Evolutionary conservation across 2,329 filamentous ascomycete genomes (phyloP).

Genomic region (Alternaria alternata): DNA sequence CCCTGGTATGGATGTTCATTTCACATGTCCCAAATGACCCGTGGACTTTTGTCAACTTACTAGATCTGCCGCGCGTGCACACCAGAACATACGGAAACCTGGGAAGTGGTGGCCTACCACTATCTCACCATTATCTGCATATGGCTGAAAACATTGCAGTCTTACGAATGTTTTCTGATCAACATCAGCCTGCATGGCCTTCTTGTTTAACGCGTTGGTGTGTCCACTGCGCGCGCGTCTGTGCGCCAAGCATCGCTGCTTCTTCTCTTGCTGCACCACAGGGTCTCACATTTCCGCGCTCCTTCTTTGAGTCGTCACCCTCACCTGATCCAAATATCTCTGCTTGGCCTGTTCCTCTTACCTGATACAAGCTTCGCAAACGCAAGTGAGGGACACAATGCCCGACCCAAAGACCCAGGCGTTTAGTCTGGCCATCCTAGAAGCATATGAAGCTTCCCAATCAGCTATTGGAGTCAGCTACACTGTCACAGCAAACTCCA

Average conservation of each 20-base stretch:
- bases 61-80: not conserved
- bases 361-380: too few species aligned
- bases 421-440: too few species aligned
- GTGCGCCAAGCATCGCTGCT: not conserved
- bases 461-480: too few species aligned
- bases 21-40: not conserved
- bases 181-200: not conserved
- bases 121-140: not conserved
- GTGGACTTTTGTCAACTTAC: not conserved
- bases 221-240: not conserved
- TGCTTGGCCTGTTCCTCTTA: too few species aligned
- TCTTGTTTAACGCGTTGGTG: not conserved
- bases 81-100: fast-evolving
- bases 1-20: not conserved
- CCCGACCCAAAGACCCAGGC: too few species aligned
- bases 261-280: not conserved
- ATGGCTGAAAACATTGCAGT: not conserved
- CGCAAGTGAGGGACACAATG: too few species aligned
- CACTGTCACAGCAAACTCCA: too few species aligned
- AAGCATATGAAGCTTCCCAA: too few species aligned
- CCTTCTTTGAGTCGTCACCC: too few species aligned
- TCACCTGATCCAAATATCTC: too few species aligned
- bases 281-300: not conserved
- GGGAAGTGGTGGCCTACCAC: not conserved
- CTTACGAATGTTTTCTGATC: not conserved